Base-by-base conservation (phyloP, 805 yeast genomes). In the Yarrowia keelungensis region DNA sequence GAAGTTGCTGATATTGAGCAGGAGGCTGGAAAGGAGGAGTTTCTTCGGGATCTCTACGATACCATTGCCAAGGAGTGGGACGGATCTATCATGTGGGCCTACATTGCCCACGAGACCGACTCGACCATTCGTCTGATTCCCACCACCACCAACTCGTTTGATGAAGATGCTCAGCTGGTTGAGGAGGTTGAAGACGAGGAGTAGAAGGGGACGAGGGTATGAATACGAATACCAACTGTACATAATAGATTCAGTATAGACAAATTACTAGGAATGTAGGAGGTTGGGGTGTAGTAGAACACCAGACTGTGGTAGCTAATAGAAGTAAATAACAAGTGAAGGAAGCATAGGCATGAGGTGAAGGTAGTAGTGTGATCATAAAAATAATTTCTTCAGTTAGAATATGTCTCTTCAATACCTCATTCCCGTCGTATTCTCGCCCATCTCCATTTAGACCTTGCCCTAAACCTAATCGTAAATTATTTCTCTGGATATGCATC, bases 381-480 rank as follows among this genome's bases (percentile, higher is more conserved):
- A 26, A 3, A 1, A 26, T 5, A 3, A 26, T 26, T 3, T 5
- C 32, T 5, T 26, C 7, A 5, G 32, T 3, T 5, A 26, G 4
- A 26, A 3, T 26, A 26, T 26, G 2, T 26, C 32, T 26, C 2
- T 26, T 1, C 32, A 26, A 5, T 26, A 26, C 7, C 7, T 26
- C 32, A 19, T 41, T 41, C n/a, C 2, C 14, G 12, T 42, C 19
- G 19, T 42, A 7, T 15, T 42, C n/a, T 11, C 50, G 5, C 3
- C 43, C 43, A 41, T 12, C 11, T 8, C 51, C 36, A 22, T 32
- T 47, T 50, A 26, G 14, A 5, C 16, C 5, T 41, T 41, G 62
- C 62, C 65, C 65, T 59, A 59, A 59, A 59, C 65, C 65, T 59
- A 59, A 59, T 59, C 65, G 65, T 59, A 59, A 59, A 59, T 59